A percentile compares a stretch with the other conserved stretches of the same genome.
phyloP scores from a whole-genome alignment of 1,284 basidiomycete genomes.

The Cryptococcus hybrid region DNA sequence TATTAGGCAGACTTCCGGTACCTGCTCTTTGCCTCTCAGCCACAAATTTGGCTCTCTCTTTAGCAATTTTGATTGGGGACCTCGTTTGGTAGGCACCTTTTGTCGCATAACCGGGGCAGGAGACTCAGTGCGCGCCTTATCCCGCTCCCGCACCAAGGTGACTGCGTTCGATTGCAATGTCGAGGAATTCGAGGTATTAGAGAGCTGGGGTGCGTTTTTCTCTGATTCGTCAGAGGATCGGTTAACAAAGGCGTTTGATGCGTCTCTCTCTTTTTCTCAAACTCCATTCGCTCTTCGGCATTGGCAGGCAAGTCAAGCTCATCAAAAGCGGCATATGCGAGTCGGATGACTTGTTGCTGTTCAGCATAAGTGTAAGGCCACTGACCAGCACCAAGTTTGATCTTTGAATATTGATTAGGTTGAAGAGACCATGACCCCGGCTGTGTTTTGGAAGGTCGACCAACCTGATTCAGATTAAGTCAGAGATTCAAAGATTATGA shows the following conservation, averaged over 20 bases:
- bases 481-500: neutral
- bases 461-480: slow-evolving; percentile 19
- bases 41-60: slow-evolving; percentile 15
- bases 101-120: neutral
- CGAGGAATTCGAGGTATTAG: neutral
- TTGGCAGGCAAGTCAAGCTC: slow-evolving; percentile 32
- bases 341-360: slow-evolving; percentile 25
- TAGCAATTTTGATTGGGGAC: slow-evolving; percentile 6
- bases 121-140: neutral
- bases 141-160: neutral
- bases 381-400: slow-evolving; percentile 38
- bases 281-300: slow-evolving; percentile 37
- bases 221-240: neutral
- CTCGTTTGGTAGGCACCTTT: neutral
- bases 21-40: slow-evolving; percentile 9
- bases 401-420: slow-evolving; percentile 42
- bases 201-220: neutral
- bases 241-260: neutral
- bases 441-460: slow-evolving; percentile 13
- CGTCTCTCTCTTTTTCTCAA: slow-evolving; percentile 26
- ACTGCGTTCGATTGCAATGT: neutral
- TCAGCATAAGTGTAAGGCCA: slow-evolving; percentile 42
- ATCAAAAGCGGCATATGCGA: slow-evolving; percentile 42
- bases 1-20: slow-evolving; percentile 7
- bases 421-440: slow-evolving; percentile 26